Conservation (phyloP, 2,329 filamentous ascomycete genomes). For the Cytospora leucostoma region DNA sequence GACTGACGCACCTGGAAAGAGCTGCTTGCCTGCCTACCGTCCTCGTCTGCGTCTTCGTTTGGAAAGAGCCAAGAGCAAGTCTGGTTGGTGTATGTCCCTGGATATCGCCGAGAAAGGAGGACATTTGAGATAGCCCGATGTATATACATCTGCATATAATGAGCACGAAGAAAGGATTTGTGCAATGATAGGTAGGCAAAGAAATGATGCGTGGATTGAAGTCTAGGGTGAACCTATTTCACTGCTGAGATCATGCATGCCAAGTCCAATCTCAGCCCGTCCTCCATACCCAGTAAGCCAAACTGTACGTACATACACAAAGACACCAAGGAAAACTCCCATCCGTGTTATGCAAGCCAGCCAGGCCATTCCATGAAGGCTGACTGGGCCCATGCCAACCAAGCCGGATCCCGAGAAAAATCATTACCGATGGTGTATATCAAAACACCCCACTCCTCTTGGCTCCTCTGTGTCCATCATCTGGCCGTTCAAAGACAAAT, state of each 20-base stretch:
- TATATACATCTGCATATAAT: not conserved
- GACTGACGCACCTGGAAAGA: not conserved
- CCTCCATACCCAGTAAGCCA: constrained; percentile 4
- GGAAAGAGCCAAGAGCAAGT: not conserved
- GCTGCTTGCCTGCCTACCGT: not conserved
- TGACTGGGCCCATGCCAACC: constrained; percentile 8
- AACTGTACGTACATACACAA: constrained; percentile 10
- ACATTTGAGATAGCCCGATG: not conserved
- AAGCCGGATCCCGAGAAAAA: constrained; percentile 1
- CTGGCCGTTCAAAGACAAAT: not conserved
- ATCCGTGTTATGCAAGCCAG: constrained; percentile 11
- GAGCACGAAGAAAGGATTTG: not conserved
- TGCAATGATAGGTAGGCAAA: not conserved
- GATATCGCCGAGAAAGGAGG: too few relatives aligned
- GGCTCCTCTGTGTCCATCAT: constrained; percentile 6
- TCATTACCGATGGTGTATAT: constrained; percentile 2
- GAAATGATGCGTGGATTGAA: constrained; percentile 18
- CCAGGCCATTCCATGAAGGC: constrained; percentile 2
- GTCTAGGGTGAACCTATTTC: constrained; percentile 16
- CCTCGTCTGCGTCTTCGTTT: not conserved
- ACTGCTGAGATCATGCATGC: constrained; percentile 17
- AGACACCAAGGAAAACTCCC: not conserved
- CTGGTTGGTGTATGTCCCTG: too few relatives aligned
- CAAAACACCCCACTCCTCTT: not conserved
- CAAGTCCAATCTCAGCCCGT: not conserved